A percentile compares a stretch with the other conserved stretches of the same genome.
These are phyloP conservation scores for Spironucleus salmonicida DNA, from an alignment of 208 protist genomes.

Conservation along the genomic window DNA sequence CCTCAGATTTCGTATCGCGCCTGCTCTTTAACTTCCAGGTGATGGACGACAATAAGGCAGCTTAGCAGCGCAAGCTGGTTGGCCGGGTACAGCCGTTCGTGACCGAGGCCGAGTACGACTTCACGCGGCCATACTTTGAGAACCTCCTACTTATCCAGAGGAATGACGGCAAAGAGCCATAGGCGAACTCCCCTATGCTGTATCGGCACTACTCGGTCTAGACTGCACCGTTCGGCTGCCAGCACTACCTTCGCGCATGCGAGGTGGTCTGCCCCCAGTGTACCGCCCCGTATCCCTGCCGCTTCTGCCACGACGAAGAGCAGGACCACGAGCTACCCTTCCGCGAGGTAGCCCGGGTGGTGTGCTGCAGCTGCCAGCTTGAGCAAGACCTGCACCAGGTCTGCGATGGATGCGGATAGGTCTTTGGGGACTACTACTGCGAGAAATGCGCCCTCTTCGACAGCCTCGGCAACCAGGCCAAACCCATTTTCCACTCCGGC, in stretches of 20 bases:
- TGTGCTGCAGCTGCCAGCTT: neutral
- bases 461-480: neutral
- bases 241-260: neutral
- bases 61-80: too few species aligned
- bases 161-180: too few species aligned
- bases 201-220: too few species aligned
- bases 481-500: neutral
- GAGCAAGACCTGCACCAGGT: neutral
- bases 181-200: too few species aligned
- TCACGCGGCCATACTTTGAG: too few species aligned
- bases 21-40: too few species aligned
- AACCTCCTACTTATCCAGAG: too few species aligned
- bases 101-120: too few species aligned
- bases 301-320: conserved; percentile 21
- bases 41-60: too few species aligned
- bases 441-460: neutral
- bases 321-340: neutral
- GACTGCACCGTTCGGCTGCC: too few species aligned
- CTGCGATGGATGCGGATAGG: neutral
- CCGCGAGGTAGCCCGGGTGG: neutral
- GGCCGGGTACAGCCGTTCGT: too few species aligned
- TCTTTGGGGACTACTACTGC: neutral
- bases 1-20: too few species aligned
- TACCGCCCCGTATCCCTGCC: neutral
- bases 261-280: neutral